Evolutionary conservation across 148 eudicot genomes (phyloP), one percentile per base, ranked within the genome.

Genomic region (Limonium bicolor): DNA sequence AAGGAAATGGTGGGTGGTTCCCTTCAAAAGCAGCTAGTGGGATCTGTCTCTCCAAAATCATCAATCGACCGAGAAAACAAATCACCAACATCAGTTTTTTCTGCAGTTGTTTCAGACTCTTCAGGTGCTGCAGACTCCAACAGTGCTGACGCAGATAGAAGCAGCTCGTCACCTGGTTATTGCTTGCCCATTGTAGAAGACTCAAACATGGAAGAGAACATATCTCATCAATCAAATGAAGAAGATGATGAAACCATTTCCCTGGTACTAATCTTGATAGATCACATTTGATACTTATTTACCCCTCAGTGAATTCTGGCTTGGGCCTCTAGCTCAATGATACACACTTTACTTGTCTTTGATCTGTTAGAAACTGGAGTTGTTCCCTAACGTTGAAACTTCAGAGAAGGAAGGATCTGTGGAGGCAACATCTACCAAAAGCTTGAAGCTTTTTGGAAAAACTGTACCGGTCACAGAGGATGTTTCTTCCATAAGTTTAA

Each of bases 371-470:
- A 76, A 78, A 52, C 31, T 68, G 69, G 80, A 78, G 49, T 48
- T 66, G 50, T 54, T 67, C 27, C 52, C 73, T 8, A 55, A 69
- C 31, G 62, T 55, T 11, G 45, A 40, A 10, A 60, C 51, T 20
- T 52, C 27, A 43, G 36, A 13, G 2, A 61, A 75, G 49, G 68
- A 59, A 32, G 50, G 36, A 18, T 35, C 55, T 3, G 61, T 18
- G 22, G 77, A 62, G 25, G 58, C 41, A 31, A 41, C 62, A 45
- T 48, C 76, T 6, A 53, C 64, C 1, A 74, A 63, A 54, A 66
- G 62, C 33, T 43, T 88, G 46, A 88, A 82, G 72, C 71, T 88
- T 7, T 88, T 88, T 54, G 97, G 96, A 28, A 74, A 83, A 66
- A 79, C 68, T 4, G 69, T 88, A n/a, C 27, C 31, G 15, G 31